Conservation (phyloP, 768 basidiomycete species). For the Tricholoma furcatifolium region DNA sequence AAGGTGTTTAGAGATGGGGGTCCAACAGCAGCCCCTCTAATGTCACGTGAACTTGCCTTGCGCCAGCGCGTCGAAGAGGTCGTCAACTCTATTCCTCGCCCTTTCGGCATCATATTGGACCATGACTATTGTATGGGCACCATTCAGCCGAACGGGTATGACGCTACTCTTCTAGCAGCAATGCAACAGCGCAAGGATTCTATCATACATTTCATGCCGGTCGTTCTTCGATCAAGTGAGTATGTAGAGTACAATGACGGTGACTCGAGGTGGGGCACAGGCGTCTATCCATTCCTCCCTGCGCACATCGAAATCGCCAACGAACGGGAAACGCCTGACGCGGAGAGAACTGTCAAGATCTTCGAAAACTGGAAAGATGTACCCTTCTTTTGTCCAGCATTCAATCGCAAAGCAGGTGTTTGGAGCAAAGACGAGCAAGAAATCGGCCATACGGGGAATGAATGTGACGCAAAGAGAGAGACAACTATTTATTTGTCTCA, state of each 20-base stretch:
- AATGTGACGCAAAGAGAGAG: conserved; percentile 18
- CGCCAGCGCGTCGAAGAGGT: background rate
- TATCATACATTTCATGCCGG: conserved; percentile 15
- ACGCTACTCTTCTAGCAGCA: conserved; percentile 17
- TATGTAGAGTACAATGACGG: background rate
- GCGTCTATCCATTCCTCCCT: background rate
- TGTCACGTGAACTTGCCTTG: background rate
- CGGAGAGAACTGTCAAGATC: background rate
- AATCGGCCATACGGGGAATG: conserved; percentile 22
- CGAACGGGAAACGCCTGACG: background rate
- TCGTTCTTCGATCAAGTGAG: background rate
- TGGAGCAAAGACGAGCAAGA: conserved; percentile 10
- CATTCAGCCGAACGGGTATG: conserved; percentile 20
- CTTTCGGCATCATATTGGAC: conserved; percentile 25
- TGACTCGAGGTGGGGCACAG: background rate
- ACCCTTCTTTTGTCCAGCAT: conserved; percentile 3
- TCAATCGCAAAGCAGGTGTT: conserved; percentile 10
- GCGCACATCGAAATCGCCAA: conserved; percentile 3
- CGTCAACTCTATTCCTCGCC: conserved; percentile 6
- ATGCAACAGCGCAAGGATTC: conserved; percentile 10
- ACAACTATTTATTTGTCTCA: conserved; percentile 25
- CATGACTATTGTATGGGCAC: too few relatives aligned
- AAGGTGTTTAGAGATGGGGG: conserved; percentile 23
- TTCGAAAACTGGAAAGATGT: background rate
- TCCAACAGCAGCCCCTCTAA: background rate